Evolutionary conservation across 2,329 filamentous ascomycete species (phyloP), one percentile per base, ranked within the genome.

Genomic region (Neonectria magnoliae): DNA sequence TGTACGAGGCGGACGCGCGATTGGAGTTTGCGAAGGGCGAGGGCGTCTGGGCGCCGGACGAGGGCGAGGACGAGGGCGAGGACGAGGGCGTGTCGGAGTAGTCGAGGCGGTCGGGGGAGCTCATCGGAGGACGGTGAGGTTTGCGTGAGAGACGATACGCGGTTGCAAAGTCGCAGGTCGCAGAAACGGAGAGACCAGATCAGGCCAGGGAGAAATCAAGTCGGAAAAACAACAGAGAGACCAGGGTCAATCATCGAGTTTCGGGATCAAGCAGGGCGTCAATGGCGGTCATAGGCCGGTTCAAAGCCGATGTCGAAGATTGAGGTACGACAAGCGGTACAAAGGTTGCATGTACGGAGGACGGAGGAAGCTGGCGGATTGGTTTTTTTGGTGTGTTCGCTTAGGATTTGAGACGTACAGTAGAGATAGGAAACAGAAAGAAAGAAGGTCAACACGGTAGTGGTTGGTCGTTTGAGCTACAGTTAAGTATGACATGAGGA

Each of bases 1-100:
- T 64, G 58, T 75, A 76, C 47, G 69, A 71, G 13, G 68, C 68
- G 42, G 72, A 74, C 18, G 71, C 71, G 53, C 68, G 71, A 55
- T 72, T 68, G 36, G 64, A 44, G 64, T 64, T 69, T 42, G 38
- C 10, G n/a, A 11, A 63, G 22, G 38, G 59, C 50, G 31, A 72
- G 72, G 72, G 72, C n/a, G 72, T 74, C 50, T 63, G 67, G 47
- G 66, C 65, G 58, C 72, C 72, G 41, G 72, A 73, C 13, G 72
- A 68, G 41, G 70, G 68, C 51, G 71, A 60, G 7, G 60, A 65
- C 53, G 70, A n/a, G 41, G 72, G 72, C 13, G 72, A 68, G 41
- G 70, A 69, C 51, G 71, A 60, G 8, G 60, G 66, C 53, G 70
- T 67, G 51, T 73, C 72, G 63, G 70, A 62, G 55, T 68, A 71